Percentiles rank a stretch among this genome's conserved stretches.
Evolutionary conservation across 2,329 filamentous ascomycete genomes (phyloP).

Genomic region (Torrubiella hemipterigena): DNA sequence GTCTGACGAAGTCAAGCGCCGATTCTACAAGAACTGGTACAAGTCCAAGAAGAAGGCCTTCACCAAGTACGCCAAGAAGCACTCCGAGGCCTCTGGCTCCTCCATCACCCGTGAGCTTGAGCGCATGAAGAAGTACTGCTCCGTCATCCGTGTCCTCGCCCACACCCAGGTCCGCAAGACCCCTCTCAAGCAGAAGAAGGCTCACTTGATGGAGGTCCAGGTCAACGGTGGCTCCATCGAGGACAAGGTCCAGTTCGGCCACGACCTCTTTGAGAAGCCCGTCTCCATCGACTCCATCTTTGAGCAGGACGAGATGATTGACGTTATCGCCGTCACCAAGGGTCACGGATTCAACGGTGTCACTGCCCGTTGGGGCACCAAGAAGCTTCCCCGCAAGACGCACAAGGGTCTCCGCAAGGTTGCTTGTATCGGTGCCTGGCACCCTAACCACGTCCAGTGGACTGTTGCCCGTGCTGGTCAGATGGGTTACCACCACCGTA

Average conservation of each 20-base stretch:
- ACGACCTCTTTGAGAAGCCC: constrained; percentile 98
- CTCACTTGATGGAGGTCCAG: constrained; percentile 99
- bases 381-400: constrained; percentile 99
- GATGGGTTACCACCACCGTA: constrained; percentile 99
- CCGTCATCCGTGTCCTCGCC: constrained; percentile 95
- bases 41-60: constrained; percentile 99
- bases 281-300: constrained; percentile 89
- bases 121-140: constrained; percentile 99
- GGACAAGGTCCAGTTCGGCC: constrained; percentile 94
- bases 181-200: constrained; percentile 99
- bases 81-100: constrained; percentile 83
- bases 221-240: constrained; percentile 93
- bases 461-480: constrained; percentile 99
- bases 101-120: constrained; percentile 95
- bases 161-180: constrained; percentile 99
- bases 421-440: constrained; percentile 99
- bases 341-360: constrained; percentile 98
- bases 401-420: constrained; percentile 99
- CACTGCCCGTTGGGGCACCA: constrained; percentile 96
- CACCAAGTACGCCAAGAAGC: constrained; percentile 99
- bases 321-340: constrained; percentile 98
- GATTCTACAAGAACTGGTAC: constrained; percentile 99
- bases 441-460: constrained; percentile 99
- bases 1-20: constrained; percentile 96
- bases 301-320: constrained; percentile 99